Percentiles rank a stretch among this genome's conserved stretches.
These are phyloP conservation scores for Backusella psychrophila DNA, from an alignment of 192 early-diverging fungal genomes.

Conservation along the genomic window DNA sequence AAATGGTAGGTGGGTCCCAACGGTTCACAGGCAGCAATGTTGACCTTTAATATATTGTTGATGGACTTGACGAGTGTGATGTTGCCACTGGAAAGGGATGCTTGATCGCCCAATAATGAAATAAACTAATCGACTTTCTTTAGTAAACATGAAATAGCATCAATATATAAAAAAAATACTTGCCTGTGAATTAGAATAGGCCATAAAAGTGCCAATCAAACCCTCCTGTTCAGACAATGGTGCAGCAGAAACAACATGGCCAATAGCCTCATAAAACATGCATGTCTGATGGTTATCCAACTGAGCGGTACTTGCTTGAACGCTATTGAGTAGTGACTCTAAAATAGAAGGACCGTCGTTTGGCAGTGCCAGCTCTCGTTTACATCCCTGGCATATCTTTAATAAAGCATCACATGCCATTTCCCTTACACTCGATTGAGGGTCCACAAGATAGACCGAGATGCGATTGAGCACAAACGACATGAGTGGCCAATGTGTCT, in stretches of 20 bases:
- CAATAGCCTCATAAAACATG: slow-evolving; percentile 27
- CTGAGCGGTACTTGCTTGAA: not conserved
- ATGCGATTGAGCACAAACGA: slow-evolving; percentile 13
- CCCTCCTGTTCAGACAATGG: slow-evolving; percentile 2
- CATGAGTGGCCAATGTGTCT: slow-evolving; percentile 12
- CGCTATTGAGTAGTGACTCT: slow-evolving; percentile 1
- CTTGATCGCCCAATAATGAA: not conserved
- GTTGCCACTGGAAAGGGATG: not conserved
- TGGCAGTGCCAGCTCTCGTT: slow-evolving; percentile 1
- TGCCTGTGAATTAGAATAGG: slow-evolving; percentile 14
- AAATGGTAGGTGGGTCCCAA: slow-evolving; percentile 10
- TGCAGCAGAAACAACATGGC: slow-evolving; percentile 6
- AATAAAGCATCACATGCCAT: slow-evolving; percentile 27
- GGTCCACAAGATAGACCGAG: slow-evolving; percentile 12
- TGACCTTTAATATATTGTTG: slow-evolving; percentile 13
- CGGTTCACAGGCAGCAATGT: slow-evolving; percentile 7
- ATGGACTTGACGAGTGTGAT: not conserved
- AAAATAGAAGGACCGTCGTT: slow-evolving; percentile 4
- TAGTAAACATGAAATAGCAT: no score
- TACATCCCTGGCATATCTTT: slow-evolving; percentile 25
- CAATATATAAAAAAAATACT: not conserved
- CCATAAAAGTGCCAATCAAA: slow-evolving; percentile 13
- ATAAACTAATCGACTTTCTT: not conserved
- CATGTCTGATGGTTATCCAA: not conserved
- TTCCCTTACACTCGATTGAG: slow-evolving; percentile 14